Evolutionary conservation across 108 stramenopile genomes (phyloP).

Genomic region (Stephanodiscus minutulus): DNA sequence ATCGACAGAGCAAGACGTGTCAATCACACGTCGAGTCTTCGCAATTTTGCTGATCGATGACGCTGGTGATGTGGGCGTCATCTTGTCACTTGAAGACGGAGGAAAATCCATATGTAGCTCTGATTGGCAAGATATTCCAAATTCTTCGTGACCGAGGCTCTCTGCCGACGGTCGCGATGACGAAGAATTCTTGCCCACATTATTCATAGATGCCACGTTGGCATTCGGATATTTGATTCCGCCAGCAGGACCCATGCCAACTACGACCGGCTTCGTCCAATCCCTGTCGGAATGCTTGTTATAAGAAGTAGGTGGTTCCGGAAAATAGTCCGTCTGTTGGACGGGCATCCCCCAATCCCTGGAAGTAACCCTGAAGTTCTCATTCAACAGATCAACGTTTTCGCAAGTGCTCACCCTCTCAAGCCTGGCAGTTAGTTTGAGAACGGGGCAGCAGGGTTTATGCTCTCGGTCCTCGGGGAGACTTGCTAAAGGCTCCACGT

Average conservation of each 20-base stretch:
- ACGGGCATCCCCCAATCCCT: slow-evolving; percentile 31
- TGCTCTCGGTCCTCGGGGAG: not conserved
- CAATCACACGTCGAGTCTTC: slow-evolving; percentile 15
- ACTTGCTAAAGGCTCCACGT: not conserved
- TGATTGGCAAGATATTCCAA: not conserved
- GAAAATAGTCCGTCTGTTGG: too few relatives aligned
- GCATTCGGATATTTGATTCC: too few relatives aligned
- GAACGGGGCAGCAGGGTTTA: not conserved
- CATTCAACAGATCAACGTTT: not conserved
- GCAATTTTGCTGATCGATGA: not conserved
- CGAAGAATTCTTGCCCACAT: not conserved
- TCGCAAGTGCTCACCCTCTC: slow-evolving; percentile 31
- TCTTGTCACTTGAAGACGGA: not conserved
- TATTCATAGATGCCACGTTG: too few relatives aligned
- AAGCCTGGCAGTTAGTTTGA: slow-evolving; percentile 11
- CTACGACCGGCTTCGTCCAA: too few relatives aligned
- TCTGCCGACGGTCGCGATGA: not conserved
- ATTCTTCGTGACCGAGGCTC: not conserved
- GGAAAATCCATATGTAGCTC: not conserved
- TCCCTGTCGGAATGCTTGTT: too few relatives aligned
- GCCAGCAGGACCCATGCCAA: slow-evolving; percentile 12
- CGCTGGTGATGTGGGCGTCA: not conserved
- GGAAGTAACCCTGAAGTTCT: slow-evolving; percentile 14
- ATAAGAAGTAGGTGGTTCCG: not conserved
- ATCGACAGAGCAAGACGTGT: slow-evolving; percentile 11